phyloP scores from a whole-genome alignment of 768 basidiomycete species.

The Hypholoma fasciculare region DNA sequence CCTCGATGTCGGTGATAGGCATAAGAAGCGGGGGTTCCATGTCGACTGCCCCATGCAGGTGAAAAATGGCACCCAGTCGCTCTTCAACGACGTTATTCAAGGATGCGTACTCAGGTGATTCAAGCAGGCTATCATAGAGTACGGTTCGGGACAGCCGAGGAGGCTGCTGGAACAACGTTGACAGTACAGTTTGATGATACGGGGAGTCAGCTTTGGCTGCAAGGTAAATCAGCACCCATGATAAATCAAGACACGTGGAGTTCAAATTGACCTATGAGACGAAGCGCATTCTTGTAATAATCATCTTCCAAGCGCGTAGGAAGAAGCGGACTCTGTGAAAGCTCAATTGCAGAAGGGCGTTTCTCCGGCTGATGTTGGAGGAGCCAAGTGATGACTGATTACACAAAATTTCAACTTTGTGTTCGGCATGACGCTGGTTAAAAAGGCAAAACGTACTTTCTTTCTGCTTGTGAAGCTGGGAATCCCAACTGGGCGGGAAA shows the following conservation, averaged over 20 bases:
- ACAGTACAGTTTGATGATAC: conserved; percentile 76
- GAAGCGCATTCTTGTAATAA: conserved; percentile 78
- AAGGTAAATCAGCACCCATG: background rate
- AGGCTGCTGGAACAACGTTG: conserved; percentile 75
- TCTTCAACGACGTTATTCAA: conserved; percentile 79
- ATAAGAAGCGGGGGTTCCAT: conserved; percentile 85
- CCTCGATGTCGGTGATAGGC: conserved; percentile 63
- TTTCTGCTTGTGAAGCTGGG: conserved; percentile 63
- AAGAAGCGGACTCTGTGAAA: conserved; percentile 76
- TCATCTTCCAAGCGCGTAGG: conserved; percentile 82
- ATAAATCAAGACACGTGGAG: background rate
- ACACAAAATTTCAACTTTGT: background rate
- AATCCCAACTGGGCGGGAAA: conserved; percentile 79
- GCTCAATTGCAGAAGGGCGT: conserved; percentile 80
- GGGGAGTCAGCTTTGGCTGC: conserved; percentile 79
- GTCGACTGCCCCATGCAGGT: conserved; percentile 87
- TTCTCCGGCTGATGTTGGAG: conserved; percentile 79
- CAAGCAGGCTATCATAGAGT: conserved; percentile 73
- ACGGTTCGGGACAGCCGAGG: conserved; percentile 64
- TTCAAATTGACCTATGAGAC: conserved; percentile 63
- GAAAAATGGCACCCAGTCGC: conserved; percentile 73
- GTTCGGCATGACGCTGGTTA: background rate
- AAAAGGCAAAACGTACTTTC: conserved; percentile 38
- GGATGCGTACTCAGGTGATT: conserved; percentile 67
- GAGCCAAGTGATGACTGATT: conserved; percentile 75